These are phyloP conservation scores for Leishmania martiniquensis DNA, from an alignment of 208 protist species.

Conservation along the genomic window DNA sequence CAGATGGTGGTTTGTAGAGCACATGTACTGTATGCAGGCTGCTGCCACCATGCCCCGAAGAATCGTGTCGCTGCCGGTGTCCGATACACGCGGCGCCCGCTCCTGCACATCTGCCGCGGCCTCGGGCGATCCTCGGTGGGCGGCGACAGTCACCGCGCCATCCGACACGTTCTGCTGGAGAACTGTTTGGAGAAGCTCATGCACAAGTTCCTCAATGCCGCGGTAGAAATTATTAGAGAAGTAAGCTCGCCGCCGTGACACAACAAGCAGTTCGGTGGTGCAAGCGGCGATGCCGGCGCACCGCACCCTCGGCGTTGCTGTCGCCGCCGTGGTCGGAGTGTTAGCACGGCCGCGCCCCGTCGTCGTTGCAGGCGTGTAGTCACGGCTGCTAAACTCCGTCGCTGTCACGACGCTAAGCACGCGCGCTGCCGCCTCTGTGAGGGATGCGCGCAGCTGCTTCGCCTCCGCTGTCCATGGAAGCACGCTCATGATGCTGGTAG, in stretches of 20 bases:
- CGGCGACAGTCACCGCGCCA: not conserved
- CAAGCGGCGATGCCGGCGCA: not conserved
- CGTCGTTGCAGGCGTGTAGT: conserved; percentile 3
- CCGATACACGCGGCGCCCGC: not conserved
- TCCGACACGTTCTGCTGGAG: conserved; percentile 23
- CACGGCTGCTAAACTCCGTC: conserved; percentile 31
- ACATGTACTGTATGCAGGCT: conserved; percentile 73
- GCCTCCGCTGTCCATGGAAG: conserved; percentile 29
- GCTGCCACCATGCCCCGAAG: conserved; percentile 42
- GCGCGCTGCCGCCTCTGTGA: conserved; percentile 35
- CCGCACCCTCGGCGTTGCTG: not conserved
- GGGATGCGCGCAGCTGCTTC: conserved; percentile 38
- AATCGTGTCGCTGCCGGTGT: conserved; percentile 17
- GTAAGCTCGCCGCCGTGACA: conserved; percentile 20
- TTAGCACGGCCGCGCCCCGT: not conserved
- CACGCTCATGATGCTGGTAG: conserved; percentile 69
- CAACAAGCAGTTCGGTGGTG: not conserved
- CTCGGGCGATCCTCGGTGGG: not conserved
- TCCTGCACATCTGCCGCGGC: not conserved
- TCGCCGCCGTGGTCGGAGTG: not conserved
- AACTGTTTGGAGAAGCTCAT: conserved; percentile 57
- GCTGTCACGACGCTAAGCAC: conserved; percentile 48
- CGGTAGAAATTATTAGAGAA: conserved; percentile 83
- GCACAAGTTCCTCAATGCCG: conserved; percentile 48
- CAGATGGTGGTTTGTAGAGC: conserved; percentile 58